Evolutionary conservation across 2,329 filamentous ascomycete species (phyloP).

Genomic region (Beauveria varroae): DNA sequence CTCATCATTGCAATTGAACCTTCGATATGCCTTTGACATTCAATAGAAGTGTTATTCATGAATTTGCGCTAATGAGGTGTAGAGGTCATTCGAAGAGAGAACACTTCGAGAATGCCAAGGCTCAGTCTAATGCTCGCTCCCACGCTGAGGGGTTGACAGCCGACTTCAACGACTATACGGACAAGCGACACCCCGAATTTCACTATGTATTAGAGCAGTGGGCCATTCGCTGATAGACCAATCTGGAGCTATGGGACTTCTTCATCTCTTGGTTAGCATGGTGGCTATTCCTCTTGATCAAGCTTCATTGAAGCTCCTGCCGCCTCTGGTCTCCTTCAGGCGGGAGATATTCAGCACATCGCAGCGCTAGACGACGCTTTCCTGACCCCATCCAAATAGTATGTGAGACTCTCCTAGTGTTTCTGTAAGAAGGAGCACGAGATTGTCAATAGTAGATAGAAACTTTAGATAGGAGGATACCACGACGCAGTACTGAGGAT

Average conservation of each 20-base stretch:
- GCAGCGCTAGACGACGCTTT: background rate
- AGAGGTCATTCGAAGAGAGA: too few relatives aligned
- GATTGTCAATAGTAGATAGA: conserved; percentile 33
- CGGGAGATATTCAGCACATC: background rate
- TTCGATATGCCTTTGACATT: background rate
- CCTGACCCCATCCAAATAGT: background rate
- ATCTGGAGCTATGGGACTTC: too few relatives aligned
- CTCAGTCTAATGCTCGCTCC: background rate
- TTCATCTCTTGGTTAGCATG: too few relatives aligned
- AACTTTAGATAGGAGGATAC: conserved; percentile 37
- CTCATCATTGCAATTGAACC: conserved; percentile 4
- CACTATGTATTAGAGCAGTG: background rate
- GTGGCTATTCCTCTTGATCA: too few relatives aligned
- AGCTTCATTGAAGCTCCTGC: background rate
- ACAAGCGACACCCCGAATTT: background rate
- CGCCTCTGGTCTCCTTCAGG: too few relatives aligned
- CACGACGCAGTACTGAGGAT: conserved; percentile 38
- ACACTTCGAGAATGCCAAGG: background rate
- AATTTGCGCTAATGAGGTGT: background rate
- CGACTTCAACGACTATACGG: background rate
- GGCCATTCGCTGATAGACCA: too few relatives aligned
- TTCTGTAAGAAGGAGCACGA: conserved; percentile 36
- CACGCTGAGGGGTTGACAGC: background rate
- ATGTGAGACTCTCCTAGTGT: conserved; percentile 33
- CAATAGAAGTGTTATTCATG: background rate